phyloP scores from a whole-genome alignment of 1,284 basidiomycete genomes.

The Cystobasidium pallidum region DNA sequence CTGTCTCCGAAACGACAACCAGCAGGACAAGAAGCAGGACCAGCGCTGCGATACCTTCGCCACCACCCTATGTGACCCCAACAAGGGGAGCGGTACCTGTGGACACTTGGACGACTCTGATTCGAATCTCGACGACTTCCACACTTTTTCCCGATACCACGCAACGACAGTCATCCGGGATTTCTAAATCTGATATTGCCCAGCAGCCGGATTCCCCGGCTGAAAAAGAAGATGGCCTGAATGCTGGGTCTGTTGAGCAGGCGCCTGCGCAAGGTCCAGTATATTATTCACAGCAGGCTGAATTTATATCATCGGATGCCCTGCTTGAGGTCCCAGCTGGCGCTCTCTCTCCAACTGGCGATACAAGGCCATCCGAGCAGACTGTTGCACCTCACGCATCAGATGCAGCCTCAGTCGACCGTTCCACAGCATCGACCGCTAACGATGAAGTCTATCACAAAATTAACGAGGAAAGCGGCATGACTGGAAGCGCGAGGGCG shows the following conservation, averaged over 20 bases:
- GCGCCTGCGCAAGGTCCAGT: too few relatives aligned
- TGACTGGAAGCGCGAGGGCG: slow-evolving; percentile 4
- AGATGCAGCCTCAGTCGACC: background rate
- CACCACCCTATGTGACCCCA: background rate
- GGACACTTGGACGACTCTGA: background rate
- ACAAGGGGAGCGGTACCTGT: background rate
- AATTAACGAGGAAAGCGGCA: background rate
- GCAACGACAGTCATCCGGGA: background rate
- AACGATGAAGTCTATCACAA: too few relatives aligned
- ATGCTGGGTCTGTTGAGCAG: too few relatives aligned
- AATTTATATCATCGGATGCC: too few relatives aligned
- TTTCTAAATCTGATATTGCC: background rate
- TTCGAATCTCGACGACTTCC: background rate
- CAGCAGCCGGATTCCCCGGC: background rate
- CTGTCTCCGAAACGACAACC: background rate
- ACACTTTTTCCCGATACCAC: background rate
- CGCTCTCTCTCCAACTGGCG: background rate
- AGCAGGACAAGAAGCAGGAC: background rate
- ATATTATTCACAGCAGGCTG: too few relatives aligned
- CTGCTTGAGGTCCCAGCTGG: too few relatives aligned
- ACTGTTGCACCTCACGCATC: background rate
- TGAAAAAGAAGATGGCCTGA: background rate
- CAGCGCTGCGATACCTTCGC: background rate
- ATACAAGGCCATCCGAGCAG: background rate
- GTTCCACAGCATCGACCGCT: background rate